Conservation (phyloP, 768 basidiomycete genomes). For the Scleroderma bovista region DNA sequence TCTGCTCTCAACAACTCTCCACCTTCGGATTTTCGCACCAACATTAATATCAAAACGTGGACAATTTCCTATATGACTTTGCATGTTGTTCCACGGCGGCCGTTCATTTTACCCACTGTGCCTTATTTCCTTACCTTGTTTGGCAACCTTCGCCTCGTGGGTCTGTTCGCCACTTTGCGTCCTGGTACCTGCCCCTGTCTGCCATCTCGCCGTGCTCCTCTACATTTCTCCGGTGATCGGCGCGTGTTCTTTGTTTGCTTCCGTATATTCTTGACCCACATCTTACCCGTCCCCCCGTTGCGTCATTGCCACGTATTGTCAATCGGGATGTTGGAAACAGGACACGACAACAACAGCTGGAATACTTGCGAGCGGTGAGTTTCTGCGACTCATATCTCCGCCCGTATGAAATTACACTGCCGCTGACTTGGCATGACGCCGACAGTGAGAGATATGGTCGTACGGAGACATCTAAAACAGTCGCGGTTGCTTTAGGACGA, state of each 20-base stretch:
- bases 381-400: neutral
- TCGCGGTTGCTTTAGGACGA: conserved; percentile 54
- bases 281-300: neutral
- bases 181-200: neutral
- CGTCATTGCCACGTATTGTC: neutral
- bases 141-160: neutral
- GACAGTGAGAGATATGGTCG: conserved; percentile 75
- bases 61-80: neutral
- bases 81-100: neutral
- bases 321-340: conserved; percentile 21
- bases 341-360: conserved; percentile 69
- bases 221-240: too few relatives aligned
- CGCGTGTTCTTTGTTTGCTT: too few relatives aligned
- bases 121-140: neutral
- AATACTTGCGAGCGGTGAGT: conserved; percentile 70
- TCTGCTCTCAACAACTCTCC: too few relatives aligned
- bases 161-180: neutral
- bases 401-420: too few relatives aligned
- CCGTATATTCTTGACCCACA: neutral
- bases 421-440: neutral
- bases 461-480: conserved; percentile 71
- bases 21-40: too few relatives aligned
- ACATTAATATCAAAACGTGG: neutral
- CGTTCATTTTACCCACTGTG: neutral
- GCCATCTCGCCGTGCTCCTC: too few relatives aligned